Conservation (phyloP, 2,329 filamentous ascomycete species). For the Fusarium sp. region DNA sequence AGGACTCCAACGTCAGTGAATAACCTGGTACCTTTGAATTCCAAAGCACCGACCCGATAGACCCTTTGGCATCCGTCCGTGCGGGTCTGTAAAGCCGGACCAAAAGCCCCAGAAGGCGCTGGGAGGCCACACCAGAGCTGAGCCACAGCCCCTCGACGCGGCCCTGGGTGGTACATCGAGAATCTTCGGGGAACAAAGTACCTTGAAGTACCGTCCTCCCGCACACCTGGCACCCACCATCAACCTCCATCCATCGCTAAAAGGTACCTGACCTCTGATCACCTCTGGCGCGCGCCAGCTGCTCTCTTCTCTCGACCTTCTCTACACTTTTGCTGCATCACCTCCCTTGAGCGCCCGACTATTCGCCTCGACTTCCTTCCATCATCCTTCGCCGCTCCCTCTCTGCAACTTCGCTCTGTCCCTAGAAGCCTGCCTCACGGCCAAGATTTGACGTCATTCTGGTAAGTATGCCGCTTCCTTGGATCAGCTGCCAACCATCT, state of each 20-base stretch:
- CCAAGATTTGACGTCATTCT: constrained; percentile 43
- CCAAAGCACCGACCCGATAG: background rate
- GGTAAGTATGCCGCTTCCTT: constrained; percentile 38
- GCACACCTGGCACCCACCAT: background rate
- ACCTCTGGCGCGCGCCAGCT: constrained; percentile 9
- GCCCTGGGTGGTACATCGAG: constrained; percentile 23
- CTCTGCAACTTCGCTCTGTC: constrained; percentile 4
- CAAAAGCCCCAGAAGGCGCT: constrained; percentile 1
- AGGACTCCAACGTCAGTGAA: background rate
- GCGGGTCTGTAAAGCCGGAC: background rate
- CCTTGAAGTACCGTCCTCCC: constrained; percentile 18
- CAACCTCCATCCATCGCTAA: constrained; percentile 30
- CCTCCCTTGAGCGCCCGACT: background rate
- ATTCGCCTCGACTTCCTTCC: constrained; percentile 5
- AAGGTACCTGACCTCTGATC: constrained; percentile 14
- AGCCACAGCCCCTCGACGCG: constrained; percentile 44
- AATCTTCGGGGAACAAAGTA: constrained; percentile 18
- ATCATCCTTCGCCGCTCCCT: constrained; percentile 16
- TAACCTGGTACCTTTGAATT: background rate
- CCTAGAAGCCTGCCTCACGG: constrained; percentile 12
- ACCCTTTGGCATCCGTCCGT: background rate
- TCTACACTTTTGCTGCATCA: constrained; percentile 4
- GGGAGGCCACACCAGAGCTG: constrained; percentile 30
- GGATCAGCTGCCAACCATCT: constrained; percentile 26
- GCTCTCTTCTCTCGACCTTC: background rate